Base-by-base conservation (phyloP, 352 stramenopile genomes). In the Hyaloperonospora brassicae region DNA sequence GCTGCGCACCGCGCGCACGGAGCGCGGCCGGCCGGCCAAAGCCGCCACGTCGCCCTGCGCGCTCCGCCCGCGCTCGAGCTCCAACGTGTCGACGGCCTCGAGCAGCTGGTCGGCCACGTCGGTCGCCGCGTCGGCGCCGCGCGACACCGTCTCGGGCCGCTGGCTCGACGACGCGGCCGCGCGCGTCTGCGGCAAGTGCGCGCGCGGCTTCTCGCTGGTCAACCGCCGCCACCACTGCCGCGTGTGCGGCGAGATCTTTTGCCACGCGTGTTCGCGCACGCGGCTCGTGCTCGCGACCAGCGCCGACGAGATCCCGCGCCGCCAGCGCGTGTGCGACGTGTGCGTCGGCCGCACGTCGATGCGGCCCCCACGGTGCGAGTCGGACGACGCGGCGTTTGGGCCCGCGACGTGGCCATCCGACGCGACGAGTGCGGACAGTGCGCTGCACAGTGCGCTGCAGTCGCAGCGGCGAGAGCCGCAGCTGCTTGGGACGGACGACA, bases 211-310 rank as follows among this genome's bases (percentile, higher is more conserved):
- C 51, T 84, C 81, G 47, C 64, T 92, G 24, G 71, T 87, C 40
- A 85, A 87, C 62, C 76, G 81, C 2, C 77, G 81, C 24, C 81
- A 92, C 57, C 81, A 92, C 68, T 92, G 81, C 64, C 81, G 81
- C 49, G 79, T 88, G 45, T 92, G 81, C 47, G 81, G 81, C 30
- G 61, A 89, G 59, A 86, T 92, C 46, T 92, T 92, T 65, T 92
- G 81, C 55, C 74, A 86, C 62, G 64, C 75, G 27, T 92, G 81
- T 50, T 88, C 81, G 14, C 82, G 84, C 35, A 89, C 72, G 36
- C 72, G 86, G 21, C 91, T 93, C 67, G 71, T 89, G 55, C 66
- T 94, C 25, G 73, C 74, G 40, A 90, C 76, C 30, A 84, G 73
- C 22, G 68, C 76, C 8, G 67, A 74, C 38, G 75, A 86, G 52